Evolutionary conservation across 2,329 filamentous ascomycete species (phyloP).

Genomic region (Plectosphaerella cucumerina): DNA sequence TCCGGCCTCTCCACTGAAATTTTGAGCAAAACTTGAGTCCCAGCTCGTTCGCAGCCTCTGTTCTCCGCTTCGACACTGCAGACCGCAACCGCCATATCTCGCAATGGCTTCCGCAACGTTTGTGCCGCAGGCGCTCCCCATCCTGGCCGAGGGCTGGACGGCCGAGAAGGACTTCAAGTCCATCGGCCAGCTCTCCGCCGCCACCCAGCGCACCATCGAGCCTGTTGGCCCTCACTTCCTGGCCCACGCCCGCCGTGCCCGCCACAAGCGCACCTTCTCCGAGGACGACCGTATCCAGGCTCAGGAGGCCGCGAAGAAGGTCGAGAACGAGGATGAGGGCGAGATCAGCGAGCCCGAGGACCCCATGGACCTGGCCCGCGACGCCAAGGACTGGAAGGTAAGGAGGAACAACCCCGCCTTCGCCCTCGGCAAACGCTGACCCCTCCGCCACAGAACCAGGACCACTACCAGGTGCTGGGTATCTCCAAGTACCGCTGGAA

Average conservation of each 20-base stretch:
- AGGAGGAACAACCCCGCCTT: slow-evolving; percentile 13
- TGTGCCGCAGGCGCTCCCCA: slow-evolving; percentile 64
- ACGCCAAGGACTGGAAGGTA: slow-evolving; percentile 99
- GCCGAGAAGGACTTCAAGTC: slow-evolving; percentile 91
- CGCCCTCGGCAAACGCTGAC: slow-evolving; percentile 1
- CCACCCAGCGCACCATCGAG: slow-evolving; percentile 85
- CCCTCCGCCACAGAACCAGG: slow-evolving; percentile 71
- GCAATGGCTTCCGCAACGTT: slow-evolving; percentile 62
- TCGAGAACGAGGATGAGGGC: slow-evolving; percentile 83
- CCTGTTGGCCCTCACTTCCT: slow-evolving; percentile 97
- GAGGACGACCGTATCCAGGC: slow-evolving; percentile 98
- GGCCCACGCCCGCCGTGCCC: slow-evolving; percentile 90
- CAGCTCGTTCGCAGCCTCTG: background rate
- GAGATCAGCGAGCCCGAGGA: slow-evolving; percentile 95
- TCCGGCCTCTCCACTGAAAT: slow-evolving; percentile 3
- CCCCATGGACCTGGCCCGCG: slow-evolving; percentile 81
- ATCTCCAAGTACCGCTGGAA: slow-evolving; percentile 87
- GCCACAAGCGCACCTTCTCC: slow-evolving; percentile 96
- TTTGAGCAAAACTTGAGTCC: slow-evolving; percentile 3
- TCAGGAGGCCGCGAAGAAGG: slow-evolving; percentile 89
- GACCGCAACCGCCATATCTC: background rate
- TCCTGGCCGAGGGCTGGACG: slow-evolving; percentile 75
- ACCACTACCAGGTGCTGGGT: slow-evolving; percentile 96
- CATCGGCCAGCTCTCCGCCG: slow-evolving; percentile 69
- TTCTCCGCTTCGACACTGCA: background rate